phyloP scores from a whole-genome alignment of 345 rosid species.

The Sonneratia caseolaris region DNA sequence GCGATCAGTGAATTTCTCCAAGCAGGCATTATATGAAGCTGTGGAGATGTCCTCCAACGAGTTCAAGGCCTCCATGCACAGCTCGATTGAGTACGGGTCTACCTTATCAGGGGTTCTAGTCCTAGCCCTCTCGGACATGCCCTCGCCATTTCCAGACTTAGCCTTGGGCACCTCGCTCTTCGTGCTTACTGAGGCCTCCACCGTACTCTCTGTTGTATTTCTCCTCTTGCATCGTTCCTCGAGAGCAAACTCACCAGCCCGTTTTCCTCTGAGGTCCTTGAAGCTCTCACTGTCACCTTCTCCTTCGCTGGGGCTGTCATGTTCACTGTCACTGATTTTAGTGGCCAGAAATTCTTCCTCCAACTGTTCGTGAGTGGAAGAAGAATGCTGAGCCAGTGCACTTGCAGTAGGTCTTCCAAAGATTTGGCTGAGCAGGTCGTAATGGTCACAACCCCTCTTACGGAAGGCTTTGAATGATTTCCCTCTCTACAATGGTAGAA shows the following conservation, averaged over 20 bases:
- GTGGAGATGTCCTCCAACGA: constrained; percentile 5
- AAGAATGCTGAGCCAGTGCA: constrained; percentile 1
- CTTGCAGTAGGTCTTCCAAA: background rate
- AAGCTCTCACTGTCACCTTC: constrained; percentile 7
- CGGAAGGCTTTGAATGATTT: constrained; percentile 6
- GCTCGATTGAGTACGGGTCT: constrained; percentile 4
- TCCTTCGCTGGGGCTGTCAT: constrained; percentile 2
- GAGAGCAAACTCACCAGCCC: background rate
- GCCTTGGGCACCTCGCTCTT: constrained; percentile 3
- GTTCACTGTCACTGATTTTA: background rate
- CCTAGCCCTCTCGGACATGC: background rate
- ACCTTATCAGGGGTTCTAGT: background rate
- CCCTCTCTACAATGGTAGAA: background rate
- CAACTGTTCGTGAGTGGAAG: constrained; percentile 2
- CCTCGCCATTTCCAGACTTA: background rate
- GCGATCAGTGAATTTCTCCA: constrained; percentile 3
- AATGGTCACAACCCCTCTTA: constrained; percentile 8
- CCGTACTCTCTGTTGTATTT: constrained; percentile 3
- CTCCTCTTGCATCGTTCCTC: constrained; percentile 2
- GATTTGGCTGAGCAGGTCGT: constrained; percentile 3
- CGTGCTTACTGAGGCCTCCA: background rate
- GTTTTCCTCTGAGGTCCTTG: constrained; percentile 3
- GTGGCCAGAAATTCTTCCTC: constrained; percentile 3
- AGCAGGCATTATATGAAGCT: constrained; percentile 6
- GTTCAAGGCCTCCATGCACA: constrained; percentile 8